Percentiles rank a stretch among this genome's conserved stretches.
Evolutionary conservation across 2,329 filamentous ascomycete species (phyloP).

Genomic region (Neospermospora avenae): DNA sequence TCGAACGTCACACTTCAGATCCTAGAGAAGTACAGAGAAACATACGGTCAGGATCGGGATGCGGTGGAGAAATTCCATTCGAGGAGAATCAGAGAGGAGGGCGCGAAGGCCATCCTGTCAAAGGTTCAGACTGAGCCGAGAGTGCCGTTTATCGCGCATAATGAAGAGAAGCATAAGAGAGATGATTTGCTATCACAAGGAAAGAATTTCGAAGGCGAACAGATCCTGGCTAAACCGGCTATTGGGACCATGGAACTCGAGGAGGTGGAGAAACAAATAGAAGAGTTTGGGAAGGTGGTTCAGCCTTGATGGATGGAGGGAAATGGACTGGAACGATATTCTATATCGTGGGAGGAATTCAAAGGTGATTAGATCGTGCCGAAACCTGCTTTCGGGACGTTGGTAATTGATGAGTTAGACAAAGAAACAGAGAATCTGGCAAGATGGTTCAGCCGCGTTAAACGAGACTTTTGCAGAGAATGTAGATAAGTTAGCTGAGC

Average conservation of each 20-base stretch:
- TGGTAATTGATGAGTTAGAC: constrained; percentile 2
- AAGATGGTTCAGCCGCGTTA: constrained; percentile 1
- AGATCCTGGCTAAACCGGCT: not conserved
- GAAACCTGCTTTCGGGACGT: not conserved
- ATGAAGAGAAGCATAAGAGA: constrained; percentile 2
- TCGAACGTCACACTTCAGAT: constrained; percentile 62
- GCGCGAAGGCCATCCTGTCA: not conserved
- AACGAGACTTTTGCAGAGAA: too few relatives aligned
- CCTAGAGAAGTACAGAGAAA: constrained; percentile 50
- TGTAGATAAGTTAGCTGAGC: too few relatives aligned
- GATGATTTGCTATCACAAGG: not conserved
- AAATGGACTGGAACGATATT: too few relatives aligned
- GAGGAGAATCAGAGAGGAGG: constrained; percentile 1
- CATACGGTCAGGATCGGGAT: constrained; percentile 14
- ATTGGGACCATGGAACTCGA: constrained; percentile 3
- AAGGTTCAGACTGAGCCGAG: not conserved
- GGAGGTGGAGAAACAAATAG: constrained; percentile 8
- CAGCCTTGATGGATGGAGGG: not conserved
- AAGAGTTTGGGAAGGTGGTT: constrained; percentile 11
- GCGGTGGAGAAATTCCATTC: constrained; percentile 6
- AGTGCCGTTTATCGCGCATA: constrained; percentile 9
- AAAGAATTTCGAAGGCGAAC: constrained; percentile 2
- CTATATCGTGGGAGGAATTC: not conserved
- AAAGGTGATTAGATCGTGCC: not conserved
- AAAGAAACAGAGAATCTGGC: constrained; percentile 6